These are phyloP conservation scores for Aegilops sharonensis DNA, from an alignment of 176 grass and related monocot species.

Conservation along the genomic window DNA sequence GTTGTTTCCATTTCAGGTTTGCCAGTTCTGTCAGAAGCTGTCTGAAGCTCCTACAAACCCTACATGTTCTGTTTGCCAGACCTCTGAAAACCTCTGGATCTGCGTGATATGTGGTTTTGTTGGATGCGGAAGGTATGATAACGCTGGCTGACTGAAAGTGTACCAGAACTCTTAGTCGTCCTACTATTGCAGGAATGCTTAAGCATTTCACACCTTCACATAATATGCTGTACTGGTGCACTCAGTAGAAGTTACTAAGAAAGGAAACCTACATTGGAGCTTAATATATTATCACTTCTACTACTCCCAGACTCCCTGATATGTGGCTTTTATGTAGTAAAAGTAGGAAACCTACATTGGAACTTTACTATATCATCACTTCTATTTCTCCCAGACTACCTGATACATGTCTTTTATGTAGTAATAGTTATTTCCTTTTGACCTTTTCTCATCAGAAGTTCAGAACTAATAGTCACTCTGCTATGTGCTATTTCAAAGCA, in stretches of 20 bases:
- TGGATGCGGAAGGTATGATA: conserved; percentile 90
- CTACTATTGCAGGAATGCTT: neutral
- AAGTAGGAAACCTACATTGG: neutral
- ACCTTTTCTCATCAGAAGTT: neutral
- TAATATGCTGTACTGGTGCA: conserved; percentile 8
- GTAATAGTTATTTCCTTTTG: neutral
- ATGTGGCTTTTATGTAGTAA: no score
- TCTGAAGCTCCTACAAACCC: conserved; percentile 78
- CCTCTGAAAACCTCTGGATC: conserved; percentile 91
- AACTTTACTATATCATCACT: neutral
- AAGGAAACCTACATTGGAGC: neutral
- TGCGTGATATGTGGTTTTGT: conserved; percentile 98
- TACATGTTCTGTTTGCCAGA: conserved; percentile 91
- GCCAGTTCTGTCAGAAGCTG: conserved; percentile 83
- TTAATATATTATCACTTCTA: neutral
- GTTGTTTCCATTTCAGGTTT: conserved; percentile 62
- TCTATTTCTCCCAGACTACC: neutral
- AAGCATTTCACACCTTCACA: neutral
- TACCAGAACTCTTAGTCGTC: neutral
- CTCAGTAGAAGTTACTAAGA: neutral
- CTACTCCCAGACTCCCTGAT: neutral
- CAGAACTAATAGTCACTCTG: neutral
- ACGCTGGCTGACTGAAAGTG: neutral
- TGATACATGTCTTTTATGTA: neutral
- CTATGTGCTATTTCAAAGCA: neutral